Evolutionary conservation across 257 asterid genomes (phyloP).

Genomic region (Cinchona pubescens): DNA sequence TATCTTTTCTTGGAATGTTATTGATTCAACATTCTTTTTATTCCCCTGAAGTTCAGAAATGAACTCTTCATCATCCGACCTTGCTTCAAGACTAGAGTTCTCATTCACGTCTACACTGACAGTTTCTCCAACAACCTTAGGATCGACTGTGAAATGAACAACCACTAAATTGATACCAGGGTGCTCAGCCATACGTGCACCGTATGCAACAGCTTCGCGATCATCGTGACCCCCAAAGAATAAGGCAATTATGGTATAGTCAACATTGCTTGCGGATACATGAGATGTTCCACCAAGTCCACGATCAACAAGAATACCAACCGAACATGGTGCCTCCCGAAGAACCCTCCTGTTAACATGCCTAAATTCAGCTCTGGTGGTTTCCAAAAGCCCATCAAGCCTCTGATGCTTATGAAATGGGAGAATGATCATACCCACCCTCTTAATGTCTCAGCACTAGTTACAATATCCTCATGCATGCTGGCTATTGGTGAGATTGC

Average conservation of each 20-base stretch:
- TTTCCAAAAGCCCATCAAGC: slow-evolving; percentile 47
- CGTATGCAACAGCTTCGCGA: slow-evolving; percentile 54
- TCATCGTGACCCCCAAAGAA: slow-evolving; percentile 65
- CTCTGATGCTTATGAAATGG: slow-evolving; percentile 57
- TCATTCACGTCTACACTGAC: slow-evolving; percentile 24
- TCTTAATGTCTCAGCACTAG: slow-evolving; percentile 35
- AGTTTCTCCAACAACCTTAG: slow-evolving; percentile 22
- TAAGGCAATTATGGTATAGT: slow-evolving; percentile 30
- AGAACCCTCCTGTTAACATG: slow-evolving; percentile 40
- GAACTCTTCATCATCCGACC: slow-evolving; percentile 31
- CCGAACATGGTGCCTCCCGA: slow-evolving; percentile 44
- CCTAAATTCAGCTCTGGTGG: slow-evolving; percentile 37
- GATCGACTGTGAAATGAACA: slow-evolving; percentile 37
- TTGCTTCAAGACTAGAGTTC: background rate
- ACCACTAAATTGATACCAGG: slow-evolving; percentile 41
- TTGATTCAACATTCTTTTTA: slow-evolving; percentile 23
- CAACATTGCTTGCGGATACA: slow-evolving; percentile 50
- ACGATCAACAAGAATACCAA: slow-evolving; percentile 46
- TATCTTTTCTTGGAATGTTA: slow-evolving; percentile 32
- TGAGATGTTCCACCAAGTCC: slow-evolving; percentile 54
- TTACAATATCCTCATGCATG: slow-evolving; percentile 54
- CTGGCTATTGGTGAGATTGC: slow-evolving; percentile 45
- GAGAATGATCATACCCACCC: slow-evolving; percentile 34
- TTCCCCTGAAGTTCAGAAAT: slow-evolving; percentile 26
- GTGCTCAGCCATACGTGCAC: slow-evolving; percentile 56